phyloP scores from a whole-genome alignment of 441 rosid species.

The Adansonia madagascariensis region DNA sequence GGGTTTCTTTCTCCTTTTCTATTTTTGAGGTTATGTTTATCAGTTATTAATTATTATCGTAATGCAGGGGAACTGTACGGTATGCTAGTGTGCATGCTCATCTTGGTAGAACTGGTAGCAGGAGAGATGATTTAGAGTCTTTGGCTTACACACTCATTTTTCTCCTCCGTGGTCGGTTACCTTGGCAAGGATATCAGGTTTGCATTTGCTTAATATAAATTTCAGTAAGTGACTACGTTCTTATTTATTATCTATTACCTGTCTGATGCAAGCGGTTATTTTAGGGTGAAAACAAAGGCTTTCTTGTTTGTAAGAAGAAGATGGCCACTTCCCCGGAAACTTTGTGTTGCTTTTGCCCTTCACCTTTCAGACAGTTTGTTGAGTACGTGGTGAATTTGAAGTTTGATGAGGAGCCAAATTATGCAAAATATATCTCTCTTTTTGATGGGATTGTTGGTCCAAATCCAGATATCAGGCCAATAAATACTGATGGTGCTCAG shows the following conservation, averaged over 20 bases:
- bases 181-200: constrained; percentile 99
- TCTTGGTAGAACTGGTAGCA: constrained; percentile 92
- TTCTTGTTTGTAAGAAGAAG: constrained; percentile 96
- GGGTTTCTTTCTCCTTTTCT: not conserved
- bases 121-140: constrained; percentile 98
- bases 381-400: constrained; percentile 88
- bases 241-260: not conserved
- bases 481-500: constrained; percentile 94
- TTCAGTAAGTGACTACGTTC: not conserved
- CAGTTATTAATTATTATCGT: constrained; percentile 18
- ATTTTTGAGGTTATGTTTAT: constrained; percentile 15
- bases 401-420: constrained; percentile 94
- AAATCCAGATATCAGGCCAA: constrained; percentile 83
- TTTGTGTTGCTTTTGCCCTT: constrained; percentile 82
- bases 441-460: constrained; percentile 89
- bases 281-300: constrained; percentile 94
- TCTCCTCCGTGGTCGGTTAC: constrained; percentile 90
- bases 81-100: constrained; percentile 98
- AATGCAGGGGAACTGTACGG: constrained; percentile 87
- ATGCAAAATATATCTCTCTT: constrained; percentile 85
- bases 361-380: constrained; percentile 80
- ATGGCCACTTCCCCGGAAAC: constrained; percentile 96
- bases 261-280: constrained; percentile 28
- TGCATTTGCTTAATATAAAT: constrained; percentile 19
- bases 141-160: constrained; percentile 96